Evolutionary conservation across 176 grass and related monocot genomes (phyloP).

Genomic region (Rhynchospora tenuis): DNA sequence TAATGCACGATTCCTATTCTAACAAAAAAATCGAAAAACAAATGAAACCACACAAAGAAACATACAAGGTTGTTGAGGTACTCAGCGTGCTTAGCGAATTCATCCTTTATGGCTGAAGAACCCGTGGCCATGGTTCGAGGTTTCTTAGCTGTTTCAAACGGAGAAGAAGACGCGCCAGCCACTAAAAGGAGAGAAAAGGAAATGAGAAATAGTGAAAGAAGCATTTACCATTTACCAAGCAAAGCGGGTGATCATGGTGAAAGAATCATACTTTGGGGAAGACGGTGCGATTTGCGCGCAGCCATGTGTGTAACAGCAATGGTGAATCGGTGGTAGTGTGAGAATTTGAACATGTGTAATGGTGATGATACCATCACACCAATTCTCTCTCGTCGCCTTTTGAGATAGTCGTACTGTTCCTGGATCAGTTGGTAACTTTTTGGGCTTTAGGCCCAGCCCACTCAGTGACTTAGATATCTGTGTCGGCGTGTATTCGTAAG

Average conservation of each 20-base stretch:
- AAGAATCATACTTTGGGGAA: conserved; percentile 15
- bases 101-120: conserved; percentile 30
- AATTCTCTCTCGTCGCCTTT: not conserved
- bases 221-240: not conserved
- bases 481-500: too few species aligned
- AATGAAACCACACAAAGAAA: not conserved
- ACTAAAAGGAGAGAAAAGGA: not conserved
- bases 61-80: conserved; percentile 39
- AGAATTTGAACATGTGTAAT: conserved; percentile 23
- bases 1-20: not conserved
- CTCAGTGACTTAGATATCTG: not conserved
- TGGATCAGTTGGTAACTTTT: not conserved
- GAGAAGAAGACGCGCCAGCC: conserved; percentile 2
- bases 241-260: not conserved
- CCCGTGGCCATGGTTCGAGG: conserved; percentile 15
- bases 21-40: not conserved
- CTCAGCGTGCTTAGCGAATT: conserved; percentile 35
- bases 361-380: not conserved
- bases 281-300: conserved; percentile 18
- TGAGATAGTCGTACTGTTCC: not conserved
- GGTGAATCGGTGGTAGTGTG: conserved; percentile 16
- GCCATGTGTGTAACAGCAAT: conserved; percentile 23
- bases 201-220: not conserved
- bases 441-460: not conserved
- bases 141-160: conserved; percentile 24